Conservation (phyloP, 2,329 filamentous ascomycete genomes). For the Teratosphaeria zuluensis region DNA sequence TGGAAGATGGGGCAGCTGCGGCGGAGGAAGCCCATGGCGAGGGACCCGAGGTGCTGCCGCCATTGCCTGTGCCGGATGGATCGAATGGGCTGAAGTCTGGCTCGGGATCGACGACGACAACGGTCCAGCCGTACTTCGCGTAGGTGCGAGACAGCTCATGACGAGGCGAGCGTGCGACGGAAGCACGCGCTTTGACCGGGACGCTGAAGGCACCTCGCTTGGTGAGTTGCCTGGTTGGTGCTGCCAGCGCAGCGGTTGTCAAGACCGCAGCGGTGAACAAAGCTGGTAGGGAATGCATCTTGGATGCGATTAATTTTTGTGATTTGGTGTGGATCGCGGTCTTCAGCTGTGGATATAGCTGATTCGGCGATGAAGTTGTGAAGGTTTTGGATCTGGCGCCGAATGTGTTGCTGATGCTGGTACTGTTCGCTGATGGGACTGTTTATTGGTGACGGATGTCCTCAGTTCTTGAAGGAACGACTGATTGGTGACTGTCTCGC, state of each 20-base stretch:
- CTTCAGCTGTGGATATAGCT: too few relatives aligned
- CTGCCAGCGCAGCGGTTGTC: conserved; percentile 38
- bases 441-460: neutral
- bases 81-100: neutral
- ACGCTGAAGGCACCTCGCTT: conserved; percentile 52
- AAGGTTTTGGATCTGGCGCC: neutral
- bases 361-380: neutral
- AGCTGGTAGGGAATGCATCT: conserved; percentile 2
- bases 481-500: neutral
- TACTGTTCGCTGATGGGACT: too few relatives aligned
- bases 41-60: conserved; percentile 2
- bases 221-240: conserved; percentile 31
- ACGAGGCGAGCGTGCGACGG: conserved; percentile 47
- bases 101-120: conserved; percentile 10
- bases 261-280: conserved; percentile 39
- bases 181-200: conserved; percentile 36
- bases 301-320: neutral
- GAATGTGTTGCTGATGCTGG: neutral
- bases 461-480: conserved; percentile 4
- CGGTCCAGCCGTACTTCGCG: conserved; percentile 49
- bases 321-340: neutral
- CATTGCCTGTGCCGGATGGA: neutral
- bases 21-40: conserved; percentile 4
- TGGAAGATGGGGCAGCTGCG: neutral
- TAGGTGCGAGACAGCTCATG: conserved; percentile 56